These are phyloP conservation scores for Kwoniella sp. DNA, from an alignment of 768 basidiomycete species.

Conservation along the genomic window DNA sequence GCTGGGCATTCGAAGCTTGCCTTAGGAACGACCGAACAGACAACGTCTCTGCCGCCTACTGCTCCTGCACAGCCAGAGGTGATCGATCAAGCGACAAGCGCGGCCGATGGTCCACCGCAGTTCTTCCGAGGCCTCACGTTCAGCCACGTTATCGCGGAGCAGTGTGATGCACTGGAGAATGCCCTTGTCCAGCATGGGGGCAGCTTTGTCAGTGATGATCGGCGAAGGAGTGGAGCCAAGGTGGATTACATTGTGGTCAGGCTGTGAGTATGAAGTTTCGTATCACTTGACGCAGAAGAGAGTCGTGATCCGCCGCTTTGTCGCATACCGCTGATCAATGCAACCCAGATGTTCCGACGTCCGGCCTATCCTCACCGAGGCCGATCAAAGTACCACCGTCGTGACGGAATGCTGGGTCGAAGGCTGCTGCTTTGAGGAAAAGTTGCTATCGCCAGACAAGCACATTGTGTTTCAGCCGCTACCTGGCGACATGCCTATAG, in stretches of 20 bases:
- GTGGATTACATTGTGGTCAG: slow-evolving; percentile 45
- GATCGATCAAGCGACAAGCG: not conserved
- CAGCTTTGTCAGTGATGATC: slow-evolving; percentile 20
- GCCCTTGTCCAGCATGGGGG: slow-evolving; percentile 37
- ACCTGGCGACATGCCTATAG: slow-evolving; percentile 58
- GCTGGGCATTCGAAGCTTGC: no score
- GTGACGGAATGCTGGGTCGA: slow-evolving; percentile 95
- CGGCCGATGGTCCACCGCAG: not conserved
- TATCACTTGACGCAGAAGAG: no score
- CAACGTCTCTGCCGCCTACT: slow-evolving; percentile 2
- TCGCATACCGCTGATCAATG: no score
- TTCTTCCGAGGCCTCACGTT: slow-evolving; percentile 40
- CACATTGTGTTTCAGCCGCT: slow-evolving; percentile 71
- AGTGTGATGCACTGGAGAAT: slow-evolving; percentile 25
- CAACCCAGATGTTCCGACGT: slow-evolving; percentile 14
- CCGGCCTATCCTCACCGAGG: slow-evolving; percentile 8
- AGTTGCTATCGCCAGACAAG: slow-evolving; percentile 64
- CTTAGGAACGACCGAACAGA: not conserved
- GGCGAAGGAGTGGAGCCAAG: slow-evolving; percentile 24
- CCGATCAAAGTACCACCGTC: slow-evolving; percentile 20
- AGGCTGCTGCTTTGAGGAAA: slow-evolving; percentile 70
- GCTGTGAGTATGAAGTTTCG: slow-evolving; percentile 34
- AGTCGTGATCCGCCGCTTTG: not conserved
- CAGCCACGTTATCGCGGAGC: slow-evolving; percentile 32
- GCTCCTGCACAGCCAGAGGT: not conserved